Evolutionary conservation across 345 rosid genomes (phyloP), one percentile per base, ranked within the genome.

Genomic region (Eucalyptus virginea): DNA sequence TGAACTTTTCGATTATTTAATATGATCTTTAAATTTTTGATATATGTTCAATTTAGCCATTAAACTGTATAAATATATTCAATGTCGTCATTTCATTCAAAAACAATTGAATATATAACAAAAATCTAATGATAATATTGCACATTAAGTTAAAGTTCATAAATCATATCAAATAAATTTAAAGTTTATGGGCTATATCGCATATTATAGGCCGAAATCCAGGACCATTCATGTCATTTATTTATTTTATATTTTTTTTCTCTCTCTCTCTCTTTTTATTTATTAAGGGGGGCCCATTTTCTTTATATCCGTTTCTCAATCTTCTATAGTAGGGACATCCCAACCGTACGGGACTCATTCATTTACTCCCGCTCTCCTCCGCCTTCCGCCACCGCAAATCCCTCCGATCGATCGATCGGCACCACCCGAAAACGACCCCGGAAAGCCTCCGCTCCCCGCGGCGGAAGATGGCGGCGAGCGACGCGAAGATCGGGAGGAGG

Each of bases 401-500:
- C 4, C 16, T 28, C 69, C 69, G 9, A 60, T 26, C 69, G 65
- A 10, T 24, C 60, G 62, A 24, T 56, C 13, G 58, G 58, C 58
- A 24, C 62, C 2, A 1, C 28, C 28, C 62, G 62, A 24, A 56
- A 56, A 19, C 62, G 3, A 56, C 6, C 30, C 62, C 62, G 30
- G 62, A 56, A 56, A 56, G 62, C 62, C 13, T 24, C 30, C 62
- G 30, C 62, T 10, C 62, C 51, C 62, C 40, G 37, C 16, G 50
- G 54, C 11, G 88, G 87, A 89, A 91, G 62, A 93, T 91, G 93
- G 95, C 90, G 92, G 92, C 90, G 91, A 88, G 11, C 88, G 65
- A 34, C 62, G 24, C 87, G 89, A 90, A 89, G 87, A 40, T 87
- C 50, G 91, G 94, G 54, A 91, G 92, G 87, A 93, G 99, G 89